These are phyloP conservation scores for Cryptococcus neoformans DNA, from an alignment of 1,284 basidiomycete species.

Conservation along the genomic window DNA sequence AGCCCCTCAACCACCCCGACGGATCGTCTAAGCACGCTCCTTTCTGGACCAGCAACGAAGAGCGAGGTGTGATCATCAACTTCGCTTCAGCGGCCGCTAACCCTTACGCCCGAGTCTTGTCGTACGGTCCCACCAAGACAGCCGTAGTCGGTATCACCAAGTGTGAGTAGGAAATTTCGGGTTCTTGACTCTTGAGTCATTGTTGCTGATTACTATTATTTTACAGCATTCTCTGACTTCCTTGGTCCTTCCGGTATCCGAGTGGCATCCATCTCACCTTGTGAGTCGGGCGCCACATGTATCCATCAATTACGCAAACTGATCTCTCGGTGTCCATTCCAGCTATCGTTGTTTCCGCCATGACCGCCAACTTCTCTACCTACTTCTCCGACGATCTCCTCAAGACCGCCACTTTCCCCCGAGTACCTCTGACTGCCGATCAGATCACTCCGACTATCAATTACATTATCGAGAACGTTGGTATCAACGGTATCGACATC, in stretches of 20 bases:
- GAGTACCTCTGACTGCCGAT: conserved; percentile 30
- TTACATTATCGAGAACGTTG: conserved; percentile 40
- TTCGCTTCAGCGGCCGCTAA: conserved; percentile 41
- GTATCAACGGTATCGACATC: conserved; percentile 40
- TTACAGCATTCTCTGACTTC: too few species aligned
- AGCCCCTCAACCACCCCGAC: conserved; percentile 30
- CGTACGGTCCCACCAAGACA: conserved; percentile 42
- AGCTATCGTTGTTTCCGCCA: conserved; percentile 38
- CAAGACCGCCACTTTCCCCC: conserved; percentile 41
- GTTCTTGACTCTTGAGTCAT: conserved; percentile 42
- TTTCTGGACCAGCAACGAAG: conserved; percentile 38
- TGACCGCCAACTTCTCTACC: conserved; percentile 32
- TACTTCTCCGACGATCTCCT: conserved; percentile 37
- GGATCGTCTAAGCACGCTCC: conserved; percentile 21
- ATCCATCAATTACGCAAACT: neutral
- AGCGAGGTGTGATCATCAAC: conserved; percentile 46
- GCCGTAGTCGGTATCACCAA: conserved; percentile 42
- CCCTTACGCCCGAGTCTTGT: conserved; percentile 37
- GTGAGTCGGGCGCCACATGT: conserved; percentile 6
- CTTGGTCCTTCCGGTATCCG: too few species aligned
- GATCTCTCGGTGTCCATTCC: neutral
- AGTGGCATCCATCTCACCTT: conserved; percentile 41
- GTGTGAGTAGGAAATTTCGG: conserved; percentile 21
- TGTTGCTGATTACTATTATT: too few species aligned
- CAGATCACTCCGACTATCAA: conserved; percentile 33